Conservation (phyloP, 495 filamentous ascomycete species). For the Neurospora sp. region DNA sequence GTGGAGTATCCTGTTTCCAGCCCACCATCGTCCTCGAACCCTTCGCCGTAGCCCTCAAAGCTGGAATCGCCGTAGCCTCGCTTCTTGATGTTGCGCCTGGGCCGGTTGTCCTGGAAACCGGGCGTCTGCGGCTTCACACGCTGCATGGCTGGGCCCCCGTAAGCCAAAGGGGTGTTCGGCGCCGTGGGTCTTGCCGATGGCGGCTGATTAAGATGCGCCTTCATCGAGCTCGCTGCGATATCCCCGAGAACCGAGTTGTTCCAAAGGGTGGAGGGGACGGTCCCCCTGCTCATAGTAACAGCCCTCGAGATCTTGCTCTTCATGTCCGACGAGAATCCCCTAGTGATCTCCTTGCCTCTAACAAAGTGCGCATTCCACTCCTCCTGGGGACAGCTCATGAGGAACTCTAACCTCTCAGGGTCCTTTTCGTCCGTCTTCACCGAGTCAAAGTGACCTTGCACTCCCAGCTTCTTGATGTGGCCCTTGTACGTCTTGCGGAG, state of each 20-base stretch:
- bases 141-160: constrained; percentile 7
- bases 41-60: constrained; percentile 49
- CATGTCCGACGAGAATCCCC: constrained; percentile 31
- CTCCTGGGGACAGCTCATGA: constrained; percentile 44
- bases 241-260: constrained; percentile 44
- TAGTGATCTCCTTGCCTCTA: constrained; percentile 46
- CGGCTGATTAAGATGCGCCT: constrained; percentile 19
- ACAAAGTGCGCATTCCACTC: constrained; percentile 42
- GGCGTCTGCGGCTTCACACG: constrained; percentile 20
- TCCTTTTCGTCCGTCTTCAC: constrained; percentile 34
- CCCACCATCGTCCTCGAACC: constrained; percentile 38
- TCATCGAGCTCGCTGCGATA: constrained; percentile 26
- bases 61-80: constrained; percentile 44
- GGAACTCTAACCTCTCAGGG: constrained; percentile 28
- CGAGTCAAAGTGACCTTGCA: constrained; percentile 44
- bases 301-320: constrained; percentile 30
- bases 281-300: constrained; percentile 37
- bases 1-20: constrained; percentile 40
- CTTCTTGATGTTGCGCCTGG: constrained; percentile 39
- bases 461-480: constrained; percentile 43
- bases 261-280: constrained; percentile 38
- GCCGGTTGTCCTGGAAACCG: constrained; percentile 19
- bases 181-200: constrained; percentile 34
- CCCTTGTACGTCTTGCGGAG: constrained; percentile 52
- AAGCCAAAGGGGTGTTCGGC: constrained; percentile 31